phyloP scores from a whole-genome alignment of 2,329 filamentous ascomycete genomes.

The Colletotrichum aenigma region DNA sequence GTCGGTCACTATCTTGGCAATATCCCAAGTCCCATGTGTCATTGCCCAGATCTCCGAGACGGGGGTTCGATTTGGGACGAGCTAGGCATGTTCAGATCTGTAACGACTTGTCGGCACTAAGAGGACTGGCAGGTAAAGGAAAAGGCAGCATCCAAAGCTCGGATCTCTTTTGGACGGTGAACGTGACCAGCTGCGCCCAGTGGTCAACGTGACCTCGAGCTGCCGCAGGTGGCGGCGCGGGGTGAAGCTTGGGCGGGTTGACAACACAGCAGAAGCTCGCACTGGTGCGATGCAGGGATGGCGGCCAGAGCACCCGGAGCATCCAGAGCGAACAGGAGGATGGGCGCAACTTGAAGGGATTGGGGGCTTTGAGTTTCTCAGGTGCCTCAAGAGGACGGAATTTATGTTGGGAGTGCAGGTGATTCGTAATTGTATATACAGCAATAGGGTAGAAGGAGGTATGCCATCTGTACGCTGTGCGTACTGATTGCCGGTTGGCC shows the following conservation, averaged over 20 bases:
- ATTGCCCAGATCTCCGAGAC: neutral
- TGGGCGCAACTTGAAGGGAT: neutral
- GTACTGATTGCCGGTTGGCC: neutral
- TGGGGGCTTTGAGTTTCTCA: neutral
- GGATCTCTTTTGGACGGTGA: neutral
- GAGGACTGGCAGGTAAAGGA: neutral
- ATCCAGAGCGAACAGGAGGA: neutral
- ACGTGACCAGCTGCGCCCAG: constrained; percentile 14
- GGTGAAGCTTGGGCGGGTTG: neutral
- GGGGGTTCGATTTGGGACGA: neutral
- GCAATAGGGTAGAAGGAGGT: neutral
- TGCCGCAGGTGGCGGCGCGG: neutral
- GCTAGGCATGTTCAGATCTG: neutral
- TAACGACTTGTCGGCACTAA: neutral
- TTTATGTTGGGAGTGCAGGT: neutral
- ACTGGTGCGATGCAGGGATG: constrained; percentile 6
- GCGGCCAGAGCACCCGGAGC: neutral
- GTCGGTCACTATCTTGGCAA: neutral
- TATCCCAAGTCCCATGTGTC: neutral
- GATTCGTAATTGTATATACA: neutral
- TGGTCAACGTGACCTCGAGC: constrained; percentile 8
- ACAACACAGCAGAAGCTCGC: neutral
- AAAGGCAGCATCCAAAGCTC: neutral
- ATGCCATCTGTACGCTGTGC: neutral
- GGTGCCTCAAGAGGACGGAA: neutral